Base-by-base conservation (phyloP, 2,329 filamentous ascomycete genomes). In the Phaeosphaeriaceae sp. region DNA sequence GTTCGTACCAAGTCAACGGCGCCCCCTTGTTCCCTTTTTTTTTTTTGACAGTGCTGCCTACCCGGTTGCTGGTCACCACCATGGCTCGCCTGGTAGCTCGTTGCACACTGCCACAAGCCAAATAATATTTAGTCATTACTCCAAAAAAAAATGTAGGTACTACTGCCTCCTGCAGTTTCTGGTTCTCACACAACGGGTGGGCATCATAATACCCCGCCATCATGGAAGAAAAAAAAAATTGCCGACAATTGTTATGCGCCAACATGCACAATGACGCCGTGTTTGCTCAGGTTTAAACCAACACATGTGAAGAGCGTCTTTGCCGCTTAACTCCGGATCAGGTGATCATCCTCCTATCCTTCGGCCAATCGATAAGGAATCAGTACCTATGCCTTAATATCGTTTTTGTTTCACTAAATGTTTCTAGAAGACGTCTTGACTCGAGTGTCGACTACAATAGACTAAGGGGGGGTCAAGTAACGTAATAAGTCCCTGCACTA, bases 221-320 rank as follows among this genome's bases (percentile, higher is more conserved):
- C n/a, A 47, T 46, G 28, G n/a, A n/a, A 26, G 30, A 30, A 40
- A 50, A 49, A 52, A 56, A 51, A 38, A 37, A 36, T 17, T 48
- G 44, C 37, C 43, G 42, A 46, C 7, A 41, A 49, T 54, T 46
- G 12, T 51, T 38, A 49, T 52, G 55, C 60, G 47, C 48, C 43
- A 16, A 32, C 40, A 64, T 68, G 65, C 65, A 66, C 58, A 59
- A 69, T 69, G 66, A 67, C 63, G 58, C 12, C 46, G 51, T 51
- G 37, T 46, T 52, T 42, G 38, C 33, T 29, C 32, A 13, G 4
- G 32, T 35, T 34, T n/a, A n/a, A 42, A 45, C 39, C 44, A 48
- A 57, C 55, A 59, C 55, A 58, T 56, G 45, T 63, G 47, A 40
- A 45, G 46, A 43, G 13, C 51, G 51, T 33, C 46, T 59, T 13